Conservation (phyloP, 2,329 filamentous ascomycete genomes). For the Cordyceps fumosorosea region DNA sequence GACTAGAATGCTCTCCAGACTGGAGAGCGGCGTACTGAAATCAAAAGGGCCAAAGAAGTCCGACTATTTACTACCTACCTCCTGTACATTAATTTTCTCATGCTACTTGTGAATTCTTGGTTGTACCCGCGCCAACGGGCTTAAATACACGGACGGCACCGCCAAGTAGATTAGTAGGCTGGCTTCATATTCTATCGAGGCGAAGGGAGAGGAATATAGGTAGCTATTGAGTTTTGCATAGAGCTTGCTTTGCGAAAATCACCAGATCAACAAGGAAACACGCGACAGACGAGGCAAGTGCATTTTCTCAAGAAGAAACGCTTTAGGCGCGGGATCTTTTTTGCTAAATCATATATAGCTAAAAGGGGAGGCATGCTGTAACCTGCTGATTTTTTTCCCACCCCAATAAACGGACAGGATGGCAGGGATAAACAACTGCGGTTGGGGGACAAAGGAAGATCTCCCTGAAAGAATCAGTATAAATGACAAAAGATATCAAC, state of each 20-base stretch:
- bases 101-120: background rate
- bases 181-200: no score
- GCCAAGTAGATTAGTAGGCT: no score
- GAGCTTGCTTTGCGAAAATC: background rate
- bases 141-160: no score
- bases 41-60: slow-evolving; percentile 11
- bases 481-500: background rate
- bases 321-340: background rate
- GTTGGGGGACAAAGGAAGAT: background rate
- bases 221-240: no score
- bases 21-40: slow-evolving; percentile 1
- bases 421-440: background rate
- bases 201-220: no score
- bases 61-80: background rate
- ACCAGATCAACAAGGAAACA: background rate
- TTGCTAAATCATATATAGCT: background rate
- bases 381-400: background rate
- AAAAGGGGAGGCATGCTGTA: background rate
- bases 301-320: background rate
- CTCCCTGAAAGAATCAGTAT: background rate
- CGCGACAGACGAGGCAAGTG: background rate
- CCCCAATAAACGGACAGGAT: background rate
- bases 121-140: no score
- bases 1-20: background rate
- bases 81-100: background rate